phyloP scores from a whole-genome alignment of 176 grass and related monocot species.

The Avena sativa region DNA sequence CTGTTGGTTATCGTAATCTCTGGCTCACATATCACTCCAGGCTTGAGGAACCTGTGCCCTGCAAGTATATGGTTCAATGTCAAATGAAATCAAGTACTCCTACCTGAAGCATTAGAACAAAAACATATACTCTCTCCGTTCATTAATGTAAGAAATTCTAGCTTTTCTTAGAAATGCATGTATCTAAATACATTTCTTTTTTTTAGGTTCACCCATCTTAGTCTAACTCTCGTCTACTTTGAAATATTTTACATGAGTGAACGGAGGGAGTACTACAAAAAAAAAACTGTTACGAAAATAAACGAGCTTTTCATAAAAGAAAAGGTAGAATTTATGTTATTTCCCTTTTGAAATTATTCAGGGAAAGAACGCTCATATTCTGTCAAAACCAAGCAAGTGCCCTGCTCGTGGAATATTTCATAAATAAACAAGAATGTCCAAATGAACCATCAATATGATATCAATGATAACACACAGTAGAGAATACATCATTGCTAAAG shows the following conservation, averaged over 20 bases:
- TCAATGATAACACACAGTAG: neutral
- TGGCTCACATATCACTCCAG: conserved; percentile 69
- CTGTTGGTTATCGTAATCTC: conserved; percentile 59
- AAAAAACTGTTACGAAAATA: neutral
- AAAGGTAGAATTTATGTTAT: neutral
- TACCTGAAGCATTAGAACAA: neutral
- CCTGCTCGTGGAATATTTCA: too few relatives aligned
- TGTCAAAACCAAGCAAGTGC: neutral
- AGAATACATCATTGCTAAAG: neutral
- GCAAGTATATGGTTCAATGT: neutral
- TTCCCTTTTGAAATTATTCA: neutral
- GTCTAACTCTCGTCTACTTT: too few relatives aligned
- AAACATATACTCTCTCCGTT: neutral
- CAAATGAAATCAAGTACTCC: neutral
- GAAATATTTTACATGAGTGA: too few relatives aligned
- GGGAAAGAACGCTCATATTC: neutral
- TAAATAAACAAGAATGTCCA: neutral
- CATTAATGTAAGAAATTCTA: too few relatives aligned
- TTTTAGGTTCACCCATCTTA: too few relatives aligned
- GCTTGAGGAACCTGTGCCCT: conserved; percentile 75
- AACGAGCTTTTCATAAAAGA: neutral
- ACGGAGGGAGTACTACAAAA: neutral
- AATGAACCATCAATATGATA: neutral
- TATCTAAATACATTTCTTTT: too few relatives aligned
- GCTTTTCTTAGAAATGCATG: too few relatives aligned